phyloP scores from a whole-genome alignment of 345 rosid genomes.

The Aegle marmelos region DNA sequence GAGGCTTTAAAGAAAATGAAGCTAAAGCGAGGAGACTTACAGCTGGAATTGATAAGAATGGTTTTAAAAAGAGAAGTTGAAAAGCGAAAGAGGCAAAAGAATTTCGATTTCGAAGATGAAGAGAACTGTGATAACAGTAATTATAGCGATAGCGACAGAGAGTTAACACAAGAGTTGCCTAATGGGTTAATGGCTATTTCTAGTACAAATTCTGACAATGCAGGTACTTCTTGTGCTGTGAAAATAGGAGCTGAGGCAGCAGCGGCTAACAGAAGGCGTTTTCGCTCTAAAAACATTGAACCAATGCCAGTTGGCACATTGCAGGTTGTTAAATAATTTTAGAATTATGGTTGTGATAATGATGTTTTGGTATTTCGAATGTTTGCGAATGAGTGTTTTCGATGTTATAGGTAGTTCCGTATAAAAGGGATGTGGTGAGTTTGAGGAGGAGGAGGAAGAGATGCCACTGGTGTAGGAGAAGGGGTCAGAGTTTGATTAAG shows the following conservation, averaged over 20 bases:
- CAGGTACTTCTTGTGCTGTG: conserved; percentile 54
- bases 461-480: conserved; percentile 87
- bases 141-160: conserved; percentile 46
- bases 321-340: conserved; percentile 46
- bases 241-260: conserved; percentile 55
- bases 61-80: conserved; percentile 76
- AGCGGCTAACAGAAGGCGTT: conserved; percentile 45
- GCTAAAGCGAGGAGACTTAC: conserved; percentile 63
- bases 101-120: conserved; percentile 24
- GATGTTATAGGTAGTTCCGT: conserved; percentile 50
- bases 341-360: neutral
- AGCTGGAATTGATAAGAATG: conserved; percentile 76
- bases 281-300: conserved; percentile 85
- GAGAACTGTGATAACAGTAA: conserved; percentile 16
- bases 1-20: conserved; percentile 56
- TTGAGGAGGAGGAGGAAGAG: conserved; percentile 52
- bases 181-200: conserved; percentile 90
- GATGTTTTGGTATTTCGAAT: neutral
- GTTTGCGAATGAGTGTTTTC: neutral
- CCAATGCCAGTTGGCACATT: conserved; percentile 62
- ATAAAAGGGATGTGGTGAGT: conserved; percentile 48
- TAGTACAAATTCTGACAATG: conserved; percentile 41
- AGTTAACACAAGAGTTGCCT: conserved; percentile 74
- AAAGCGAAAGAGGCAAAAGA: conserved; percentile 47
- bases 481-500: conserved; percentile 47